Conservation (phyloP, 441 rosid species). For the Pelargonium fulgidum region DNA sequence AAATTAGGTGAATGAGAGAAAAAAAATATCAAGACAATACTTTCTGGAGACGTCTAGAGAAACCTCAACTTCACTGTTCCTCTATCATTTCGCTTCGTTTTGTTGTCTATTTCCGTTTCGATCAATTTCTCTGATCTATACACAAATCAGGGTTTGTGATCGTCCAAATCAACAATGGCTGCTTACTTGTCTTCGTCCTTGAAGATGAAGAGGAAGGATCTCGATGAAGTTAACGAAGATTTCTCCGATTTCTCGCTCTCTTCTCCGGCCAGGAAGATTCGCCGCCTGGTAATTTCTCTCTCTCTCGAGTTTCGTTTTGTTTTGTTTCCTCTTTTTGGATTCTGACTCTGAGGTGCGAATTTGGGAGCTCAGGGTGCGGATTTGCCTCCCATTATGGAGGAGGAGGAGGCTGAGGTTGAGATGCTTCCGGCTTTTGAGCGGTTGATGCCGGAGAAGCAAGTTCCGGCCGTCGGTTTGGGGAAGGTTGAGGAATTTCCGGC, state of each 20-base stretch:
- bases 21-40: background rate
- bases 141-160: background rate
- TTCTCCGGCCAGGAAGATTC: conserved; percentile 72
- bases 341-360: background rate
- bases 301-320: background rate
- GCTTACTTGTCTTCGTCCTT: conserved; percentile 19
- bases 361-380: conserved; percentile 34
- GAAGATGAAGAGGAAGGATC: conserved; percentile 59
- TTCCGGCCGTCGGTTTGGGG: conserved; percentile 1
- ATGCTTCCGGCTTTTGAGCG: conserved; percentile 6
- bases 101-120: background rate
- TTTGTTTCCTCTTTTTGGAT: background rate
- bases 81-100: background rate
- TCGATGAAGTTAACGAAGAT: conserved; percentile 59
- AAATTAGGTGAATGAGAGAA: background rate
- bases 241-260: conserved; percentile 77
- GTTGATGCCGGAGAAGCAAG: conserved; percentile 9
- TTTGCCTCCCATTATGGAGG: conserved; percentile 59
- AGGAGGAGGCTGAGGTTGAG: conserved; percentile 32
- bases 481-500: conserved; percentile 12
- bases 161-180: conserved; percentile 11
- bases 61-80: background rate
- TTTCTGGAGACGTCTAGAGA: conserved; percentile 1
- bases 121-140: background rate
- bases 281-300: conserved; percentile 48